Evolutionary conservation across 2,329 filamentous ascomycete genomes (phyloP), one percentile per base, ranked within the genome.

Genomic region (Aspergillus persii): DNA sequence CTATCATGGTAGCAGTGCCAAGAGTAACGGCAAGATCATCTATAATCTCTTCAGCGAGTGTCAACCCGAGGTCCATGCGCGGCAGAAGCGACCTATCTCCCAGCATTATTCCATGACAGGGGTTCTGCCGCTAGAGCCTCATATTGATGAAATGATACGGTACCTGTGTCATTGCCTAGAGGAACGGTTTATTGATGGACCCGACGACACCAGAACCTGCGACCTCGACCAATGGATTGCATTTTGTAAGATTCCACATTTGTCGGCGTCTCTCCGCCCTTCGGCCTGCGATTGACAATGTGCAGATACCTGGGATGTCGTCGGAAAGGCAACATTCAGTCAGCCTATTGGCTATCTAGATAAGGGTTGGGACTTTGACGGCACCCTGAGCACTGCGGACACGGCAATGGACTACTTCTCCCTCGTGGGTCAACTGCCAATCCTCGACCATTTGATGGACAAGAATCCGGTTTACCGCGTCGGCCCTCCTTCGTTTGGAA

Each of bases 221-320:
- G 67, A 78, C 18, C 66, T 81, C 8, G 77, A 74, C 4, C 66
- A 77, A 41, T 82, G 79, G 78, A 63, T 80, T 9, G 39, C 67
- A 8, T 80, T 69, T 63, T 78, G 76, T 78, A 63, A 65, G 71
- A 36, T 56, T 23, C 4, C n/a, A 26, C 36, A 39, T 1, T 18
- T 44, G 11, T 2, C 55, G 11, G 3, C 18, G 48, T 12, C 3
- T 8, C 12, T n/a, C 12, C 15, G 6, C 11, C 6, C 27, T 36
- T 33, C 8, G 8, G 9, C 6, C n/a, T 12, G 4, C 9, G 9
- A 15, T 3, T 50, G 8, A 39, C n/a, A 11, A 33, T 11, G 36
- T 2, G 2, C 23, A 67, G 65, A 65, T 52, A 62, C 65, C 8
- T 71, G 66, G 66, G 70, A 72, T 41, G 62, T 71, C n/a, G 63